Evolutionary conservation across 1,284 basidiomycete genomes (phyloP), one percentile per base, ranked within the genome.

Genomic region (Trichosporon faecale): DNA sequence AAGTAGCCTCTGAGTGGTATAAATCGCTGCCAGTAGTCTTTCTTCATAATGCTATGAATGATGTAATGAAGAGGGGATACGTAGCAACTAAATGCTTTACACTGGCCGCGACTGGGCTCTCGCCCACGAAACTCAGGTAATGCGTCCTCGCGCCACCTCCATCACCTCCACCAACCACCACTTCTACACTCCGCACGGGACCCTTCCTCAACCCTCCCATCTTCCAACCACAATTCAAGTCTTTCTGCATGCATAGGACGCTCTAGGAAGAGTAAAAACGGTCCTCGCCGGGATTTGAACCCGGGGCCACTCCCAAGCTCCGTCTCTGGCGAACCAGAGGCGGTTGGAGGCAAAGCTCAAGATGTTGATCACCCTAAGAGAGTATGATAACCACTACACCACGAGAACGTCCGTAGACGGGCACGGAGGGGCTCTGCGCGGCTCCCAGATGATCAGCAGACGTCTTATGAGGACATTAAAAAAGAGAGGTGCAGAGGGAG

Each of bases 341-440:
- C 5, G 18, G 40, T 44, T 52, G 49, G 49, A 52, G 49, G 23
- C 49, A 52, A 52, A 52, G 49, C 49, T 52, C 49, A 52, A 52
- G 49, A 25, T 52, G 49, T 52, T 52, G 49, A 52, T 52, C 49
- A 52, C 49, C 49, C 49, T 52, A 52, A 52, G 49, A 52, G 49
- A 52, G 49, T 52, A 52, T 52, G 49, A 52, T 52, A 52, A 52
- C 49, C 49, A 52, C 49, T 52, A 52, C 49, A 52, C 49, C 49
- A 52, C 49, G 49, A 52, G 49, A 52, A 52, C 49, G 49, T 52
- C 49, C 49, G 49, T 23, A 52, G 49, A 52, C 49, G 49, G 49
- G 21, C 23, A 52, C 49, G 49, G 49, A 25, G 12, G 18, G 5
- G 49, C 49, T 23, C 16, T 2, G 49, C 21, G 21, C n/a, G 6